Evolutionary conservation across 768 basidiomycete genomes (phyloP).

Genomic region (Phlebiopsis flavidoalba): DNA sequence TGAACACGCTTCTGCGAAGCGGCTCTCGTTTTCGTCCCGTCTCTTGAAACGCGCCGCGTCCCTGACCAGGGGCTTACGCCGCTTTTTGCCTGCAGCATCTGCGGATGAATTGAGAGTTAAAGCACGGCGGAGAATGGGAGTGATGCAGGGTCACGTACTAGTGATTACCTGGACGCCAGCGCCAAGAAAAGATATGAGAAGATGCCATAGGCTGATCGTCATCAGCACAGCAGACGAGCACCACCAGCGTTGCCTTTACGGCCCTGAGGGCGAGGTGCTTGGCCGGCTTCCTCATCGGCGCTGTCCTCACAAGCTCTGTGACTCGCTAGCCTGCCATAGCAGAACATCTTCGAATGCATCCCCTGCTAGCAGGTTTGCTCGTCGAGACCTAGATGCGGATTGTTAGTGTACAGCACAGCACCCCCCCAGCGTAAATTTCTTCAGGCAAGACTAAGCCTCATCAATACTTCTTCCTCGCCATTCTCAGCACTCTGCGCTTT

Average conservation of each 20-base stretch:
- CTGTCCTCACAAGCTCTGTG: slow-evolving; percentile 77
- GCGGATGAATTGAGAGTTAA: slow-evolving; percentile 3
- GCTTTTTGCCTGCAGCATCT: slow-evolving; percentile 40
- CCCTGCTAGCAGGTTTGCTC: slow-evolving; percentile 42
- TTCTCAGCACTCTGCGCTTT: slow-evolving; percentile 53
- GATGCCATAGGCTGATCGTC: slow-evolving; percentile 94
- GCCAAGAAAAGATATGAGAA: slow-evolving; percentile 84
- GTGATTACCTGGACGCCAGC: slow-evolving; percentile 65
- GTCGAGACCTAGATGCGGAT: slow-evolving; percentile 16
- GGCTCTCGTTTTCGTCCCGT: slow-evolving; percentile 76
- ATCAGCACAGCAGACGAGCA: slow-evolving; percentile 74
- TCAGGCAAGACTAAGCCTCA: slow-evolving; percentile 24
- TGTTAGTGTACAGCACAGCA: slow-evolving; percentile 2
- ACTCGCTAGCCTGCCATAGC: slow-evolving; percentile 96
- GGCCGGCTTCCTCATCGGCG: slow-evolving; percentile 42
- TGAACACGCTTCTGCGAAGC: no score
- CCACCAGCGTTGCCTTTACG: slow-evolving; percentile 36
- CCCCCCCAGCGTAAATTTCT: not conserved
- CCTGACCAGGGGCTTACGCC: slow-evolving; percentile 72
- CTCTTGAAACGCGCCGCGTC: slow-evolving; percentile 85
- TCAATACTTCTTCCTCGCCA: slow-evolving; percentile 55
- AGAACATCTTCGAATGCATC: slow-evolving; percentile 97
- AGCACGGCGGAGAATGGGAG: not conserved
- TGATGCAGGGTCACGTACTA: slow-evolving; percentile 39
- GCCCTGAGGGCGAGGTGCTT: slow-evolving; percentile 20